Percentiles rank a stretch among this genome's conserved stretches.
Evolutionary conservation across 805 yeast species (phyloP).

Genomic region (Yarrowia bubula): DNA sequence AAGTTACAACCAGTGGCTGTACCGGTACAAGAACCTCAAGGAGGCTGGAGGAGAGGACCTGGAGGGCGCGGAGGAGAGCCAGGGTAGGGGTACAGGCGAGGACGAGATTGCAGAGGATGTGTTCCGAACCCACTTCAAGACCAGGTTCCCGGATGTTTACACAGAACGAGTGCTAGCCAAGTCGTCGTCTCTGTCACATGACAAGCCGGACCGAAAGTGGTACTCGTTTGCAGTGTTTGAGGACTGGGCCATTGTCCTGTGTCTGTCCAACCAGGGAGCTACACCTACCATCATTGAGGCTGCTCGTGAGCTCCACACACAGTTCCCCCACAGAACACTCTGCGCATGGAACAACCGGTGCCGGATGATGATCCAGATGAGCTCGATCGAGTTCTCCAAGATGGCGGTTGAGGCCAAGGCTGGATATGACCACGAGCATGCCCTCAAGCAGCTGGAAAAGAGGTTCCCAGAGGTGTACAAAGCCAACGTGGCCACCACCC

Average conservation of each 20-base stretch:
- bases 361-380: constrained; percentile 20
- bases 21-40: constrained; percentile 22
- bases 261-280: constrained; percentile 7
- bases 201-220: constrained; percentile 27
- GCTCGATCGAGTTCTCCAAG: neutral
- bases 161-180: neutral
- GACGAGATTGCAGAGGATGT: neutral
- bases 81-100: neutral
- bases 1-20: constrained; percentile 21
- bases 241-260: constrained; percentile 23
- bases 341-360: constrained; percentile 22
- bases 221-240: constrained; percentile 20
- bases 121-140: neutral
- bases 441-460: constrained; percentile 3
- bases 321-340: constrained; percentile 13
- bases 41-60: constrained; percentile 10
- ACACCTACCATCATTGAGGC: constrained; percentile 18
- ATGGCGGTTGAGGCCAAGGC: constrained; percentile 1
- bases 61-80: neutral
- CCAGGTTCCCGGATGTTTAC: constrained; percentile 3
- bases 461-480: constrained; percentile 21
- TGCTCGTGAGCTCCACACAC: constrained; percentile 9
- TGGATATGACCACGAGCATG: neutral
- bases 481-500: neutral
- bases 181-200: neutral